phyloP scores from a whole-genome alignment of 2,329 filamentous ascomycete genomes.

The Fusarium praegraminearum region DNA sequence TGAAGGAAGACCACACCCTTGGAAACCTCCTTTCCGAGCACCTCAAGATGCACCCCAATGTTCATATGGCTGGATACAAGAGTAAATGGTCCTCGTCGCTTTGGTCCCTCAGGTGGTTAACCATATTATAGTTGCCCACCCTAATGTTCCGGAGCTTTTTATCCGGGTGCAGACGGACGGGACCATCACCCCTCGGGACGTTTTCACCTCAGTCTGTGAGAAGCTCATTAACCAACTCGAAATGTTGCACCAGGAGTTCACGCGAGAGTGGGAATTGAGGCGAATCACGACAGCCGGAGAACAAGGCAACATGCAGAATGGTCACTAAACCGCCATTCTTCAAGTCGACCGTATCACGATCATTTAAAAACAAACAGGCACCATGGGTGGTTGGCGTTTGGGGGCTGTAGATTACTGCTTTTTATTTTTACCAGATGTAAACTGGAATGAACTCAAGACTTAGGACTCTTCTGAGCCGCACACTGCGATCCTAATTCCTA shows the following conservation, averaged over 20 bases:
- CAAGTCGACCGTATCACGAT: conserved; percentile 15
- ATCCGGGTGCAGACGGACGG: conserved; percentile 95
- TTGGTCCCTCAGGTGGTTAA: conserved; percentile 8
- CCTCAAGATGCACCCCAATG: conserved; percentile 84
- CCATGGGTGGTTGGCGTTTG: conserved; percentile 46
- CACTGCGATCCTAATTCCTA: conserved; percentile 8
- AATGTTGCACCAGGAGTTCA: conserved; percentile 87
- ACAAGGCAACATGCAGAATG: conserved; percentile 60
- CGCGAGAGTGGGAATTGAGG: conserved; percentile 88
- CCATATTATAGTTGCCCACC: conserved; percentile 61
- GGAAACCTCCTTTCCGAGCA: conserved; percentile 90
- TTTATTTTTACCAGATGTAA: conserved; percentile 34
- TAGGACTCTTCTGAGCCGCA: conserved; percentile 26
- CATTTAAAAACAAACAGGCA: conserved; percentile 32
- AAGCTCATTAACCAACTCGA: conserved; percentile 85
- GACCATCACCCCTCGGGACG: conserved; percentile 86
- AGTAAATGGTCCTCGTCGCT: conserved; percentile 60
- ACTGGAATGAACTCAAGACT: conserved; percentile 35
- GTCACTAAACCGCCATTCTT: conserved; percentile 44
- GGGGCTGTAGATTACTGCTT: conserved; percentile 43
- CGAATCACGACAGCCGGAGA: conserved; percentile 82
- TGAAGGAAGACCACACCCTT: conserved; percentile 97
- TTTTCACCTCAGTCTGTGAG: conserved; percentile 82
- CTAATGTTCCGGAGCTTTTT: conserved; percentile 70
- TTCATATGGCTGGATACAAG: conserved; percentile 94